Evolutionary conservation across 805 yeast species (phyloP), one percentile per base, ranked within the genome.

Genomic region (Myxozyma neotropica): DNA sequence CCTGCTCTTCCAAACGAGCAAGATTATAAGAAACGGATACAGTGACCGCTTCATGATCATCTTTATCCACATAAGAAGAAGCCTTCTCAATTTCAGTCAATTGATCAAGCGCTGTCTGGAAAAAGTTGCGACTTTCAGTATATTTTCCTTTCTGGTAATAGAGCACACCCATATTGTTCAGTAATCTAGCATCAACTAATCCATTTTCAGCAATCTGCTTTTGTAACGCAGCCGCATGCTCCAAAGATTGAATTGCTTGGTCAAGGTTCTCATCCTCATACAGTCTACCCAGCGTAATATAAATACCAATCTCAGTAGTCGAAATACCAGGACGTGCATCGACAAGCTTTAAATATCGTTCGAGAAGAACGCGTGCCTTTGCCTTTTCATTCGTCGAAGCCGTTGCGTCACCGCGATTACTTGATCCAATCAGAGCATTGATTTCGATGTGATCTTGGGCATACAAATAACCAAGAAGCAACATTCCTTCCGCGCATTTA

Each of bases 151-250:
- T 84, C 63, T 85, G 77, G 69, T 88, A 87, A 58, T 88, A 82
- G 73, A 90, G 83, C 4, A 89, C 96, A 45, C 96, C 98, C 66
- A 90, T 78, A 68, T 94, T 94, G 71, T 90, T 91, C 68, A 85
- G 78, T 29, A 93, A 81, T 66, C 58, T 57, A 23, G 72, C 70
- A 19, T 40, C 23, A 12, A 46, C 50, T 27, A 38, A 73, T 21
- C 52, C 65, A 6, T 56, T 64, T 1, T 56, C 74, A 33, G 72
- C 29, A n/a, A 53, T 33, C n/a, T 57, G 72, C 45, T 75, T 72
- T 57, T 78, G 74, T 5, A 81, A 75, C 50, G 84, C 87, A 23
- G 84, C 76, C 42, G 92, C 85, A 68, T 82, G 81, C 59, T 82
- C 73, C 54, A 92, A 76, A 68, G 80, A 84, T 21, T 80, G 80